Evolutionary conservation across 2,329 filamentous ascomycete genomes (phyloP), one percentile per base, ranked within the genome.

Genomic region (Fusarium sp.): DNA sequence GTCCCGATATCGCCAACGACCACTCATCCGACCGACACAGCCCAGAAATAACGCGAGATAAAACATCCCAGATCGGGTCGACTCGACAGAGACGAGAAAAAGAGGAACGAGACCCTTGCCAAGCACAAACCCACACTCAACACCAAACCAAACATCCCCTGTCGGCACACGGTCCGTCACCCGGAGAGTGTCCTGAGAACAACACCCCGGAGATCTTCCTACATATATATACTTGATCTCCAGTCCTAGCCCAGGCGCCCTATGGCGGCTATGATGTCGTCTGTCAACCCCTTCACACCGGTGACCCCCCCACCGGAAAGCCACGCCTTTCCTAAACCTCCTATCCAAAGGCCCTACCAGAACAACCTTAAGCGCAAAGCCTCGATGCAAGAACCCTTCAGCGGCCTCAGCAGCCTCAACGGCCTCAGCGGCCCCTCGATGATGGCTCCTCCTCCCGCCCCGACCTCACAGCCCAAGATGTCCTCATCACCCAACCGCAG

Each of bases 241-340:
- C 69, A 66, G 36, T 17, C 56, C 66, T 64, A 66, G 58, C 20
- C 72, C 72, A 51, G 66, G 66, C 72, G 72, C 71, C 68, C 64
- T 68, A 78, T 78, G 77, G 75, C 77, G 77, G 77, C 77, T 68
- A 78, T 78, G 77, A 78, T 78, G 76, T 78, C 77, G 76, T 78
- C 77, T 73, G 77, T 78, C 71, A 78, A 75, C 75, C 77, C 76
- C 64, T 78, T 78, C 42, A 69, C 73, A 66, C 77, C 77, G 74
- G 77, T 78, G 67, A 78, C 77, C 65, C 77, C 77, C 71, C 77
- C 77, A 66, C 77, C 77, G 64, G 77, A 78, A 71, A 78, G 74
- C 64, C 77, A 76, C 65, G 70, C 70, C 61, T 78, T 78, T 78
- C 77, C 77, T 77, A 78, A 78, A 78, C 76, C 70, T 78, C 71